Conservation (phyloP, 2,329 filamentous ascomycete species). For the Aspergillus thermomutatus region DNA sequence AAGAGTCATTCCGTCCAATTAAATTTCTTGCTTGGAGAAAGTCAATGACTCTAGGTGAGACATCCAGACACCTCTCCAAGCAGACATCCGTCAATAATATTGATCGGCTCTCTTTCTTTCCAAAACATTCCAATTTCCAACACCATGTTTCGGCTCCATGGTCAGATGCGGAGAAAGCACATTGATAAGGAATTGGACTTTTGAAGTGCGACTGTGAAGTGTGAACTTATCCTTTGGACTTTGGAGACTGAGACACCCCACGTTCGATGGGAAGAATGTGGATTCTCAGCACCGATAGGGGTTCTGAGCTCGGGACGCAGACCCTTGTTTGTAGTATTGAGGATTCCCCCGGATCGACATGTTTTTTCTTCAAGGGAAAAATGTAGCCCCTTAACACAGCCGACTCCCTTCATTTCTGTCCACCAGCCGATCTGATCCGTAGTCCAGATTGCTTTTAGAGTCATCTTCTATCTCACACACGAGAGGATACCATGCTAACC, state of each 20-base stretch:
- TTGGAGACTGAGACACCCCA: not conserved
- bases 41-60: slow-evolving; percentile 6
- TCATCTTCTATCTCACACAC: not conserved
- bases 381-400: not conserved
- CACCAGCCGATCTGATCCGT: not conserved
- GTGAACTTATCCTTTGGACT: not conserved
- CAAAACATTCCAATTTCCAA: slow-evolving; percentile 12
- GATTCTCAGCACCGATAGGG: not conserved
- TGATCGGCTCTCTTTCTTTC: slow-evolving; percentile 2
- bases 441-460: not conserved
- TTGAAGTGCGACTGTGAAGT: not conserved
- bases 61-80: slow-evolving; percentile 9
- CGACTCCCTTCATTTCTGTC: not conserved
- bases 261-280: not conserved
- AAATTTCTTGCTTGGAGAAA: not conserved
- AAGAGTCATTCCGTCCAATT: slow-evolving; percentile 12
- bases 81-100: not conserved
- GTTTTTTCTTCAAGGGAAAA: not conserved
- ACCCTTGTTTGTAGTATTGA: not conserved
- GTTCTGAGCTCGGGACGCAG: not conserved
- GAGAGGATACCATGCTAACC: not conserved
- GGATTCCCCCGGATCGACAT: not conserved
- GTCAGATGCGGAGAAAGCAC: not conserved
- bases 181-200: not conserved
- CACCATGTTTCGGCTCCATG: slow-evolving; percentile 7